Evolutionary conservation across 1,284 basidiomycete genomes (phyloP).

Genomic region (Fomitopsis schrenkii): DNA sequence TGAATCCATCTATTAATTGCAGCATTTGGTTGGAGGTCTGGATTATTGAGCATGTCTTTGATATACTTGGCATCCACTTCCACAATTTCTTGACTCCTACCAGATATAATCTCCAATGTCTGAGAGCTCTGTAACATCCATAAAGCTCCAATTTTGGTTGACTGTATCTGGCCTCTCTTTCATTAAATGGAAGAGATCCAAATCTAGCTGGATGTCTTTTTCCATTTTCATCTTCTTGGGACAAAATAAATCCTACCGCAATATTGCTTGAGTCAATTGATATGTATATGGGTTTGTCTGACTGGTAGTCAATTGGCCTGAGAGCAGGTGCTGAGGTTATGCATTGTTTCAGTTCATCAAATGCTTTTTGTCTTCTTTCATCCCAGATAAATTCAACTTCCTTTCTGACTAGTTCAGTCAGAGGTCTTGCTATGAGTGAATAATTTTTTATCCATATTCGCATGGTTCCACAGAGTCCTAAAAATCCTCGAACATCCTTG

Average conservation of each 20-base stretch:
- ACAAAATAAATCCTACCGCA: slow-evolving; percentile 29
- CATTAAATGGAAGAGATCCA: slow-evolving; percentile 15
- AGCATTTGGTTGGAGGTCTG: slow-evolving; percentile 29
- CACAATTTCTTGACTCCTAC: slow-evolving; percentile 31
- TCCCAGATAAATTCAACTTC: slow-evolving; percentile 25
- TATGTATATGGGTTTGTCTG: slow-evolving; percentile 25
- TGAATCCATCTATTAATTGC: slow-evolving; percentile 37
- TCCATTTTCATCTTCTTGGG: slow-evolving; percentile 21
- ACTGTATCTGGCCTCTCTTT: slow-evolving; percentile 32
- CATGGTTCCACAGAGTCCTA: slow-evolving; percentile 12
- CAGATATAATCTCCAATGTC: slow-evolving; percentile 25
- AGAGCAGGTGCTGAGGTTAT: slow-evolving; percentile 20
- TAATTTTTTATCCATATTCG: slow-evolving; percentile 28
- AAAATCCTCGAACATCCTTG: slow-evolving; percentile 27
- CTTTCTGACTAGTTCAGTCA: slow-evolving; percentile 22
- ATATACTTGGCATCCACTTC: slow-evolving; percentile 29
- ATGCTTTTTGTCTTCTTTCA: slow-evolving; percentile 17
- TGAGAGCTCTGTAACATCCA: slow-evolving; percentile 31
- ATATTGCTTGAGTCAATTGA: slow-evolving; percentile 33
- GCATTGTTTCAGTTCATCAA: slow-evolving; percentile 26
- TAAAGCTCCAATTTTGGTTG: slow-evolving; percentile 21
- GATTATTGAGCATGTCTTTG: slow-evolving; percentile 18
- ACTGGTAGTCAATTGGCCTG: slow-evolving; percentile 29
- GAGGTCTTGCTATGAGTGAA: slow-evolving; percentile 19
- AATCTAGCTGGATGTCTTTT: slow-evolving; percentile 19